A percentile compares a stretch with the other conserved stretches of the same genome.
Conservation (phyloP, 306 rosid genomes). For the Cicer bijugum region DNA sequence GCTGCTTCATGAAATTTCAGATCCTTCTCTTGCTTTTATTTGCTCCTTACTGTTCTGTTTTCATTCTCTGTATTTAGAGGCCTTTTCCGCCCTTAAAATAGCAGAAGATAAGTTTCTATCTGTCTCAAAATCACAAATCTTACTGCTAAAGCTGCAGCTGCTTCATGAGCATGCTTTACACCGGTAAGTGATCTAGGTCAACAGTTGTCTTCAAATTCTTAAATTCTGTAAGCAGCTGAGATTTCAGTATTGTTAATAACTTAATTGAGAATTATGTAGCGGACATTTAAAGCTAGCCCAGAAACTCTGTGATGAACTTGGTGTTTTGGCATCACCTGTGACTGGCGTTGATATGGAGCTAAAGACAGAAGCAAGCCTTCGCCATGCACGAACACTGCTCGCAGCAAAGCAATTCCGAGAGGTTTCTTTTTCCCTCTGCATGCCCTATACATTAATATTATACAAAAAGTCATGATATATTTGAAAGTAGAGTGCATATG, state of each 20-base stretch:
- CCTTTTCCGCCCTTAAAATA: constrained; percentile 80
- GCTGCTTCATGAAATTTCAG: neutral
- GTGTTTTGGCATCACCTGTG: constrained; percentile 88
- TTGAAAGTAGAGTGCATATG: constrained; percentile 22
- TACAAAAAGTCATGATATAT: constrained; percentile 28
- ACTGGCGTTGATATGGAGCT: constrained; percentile 92
- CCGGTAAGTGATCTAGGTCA: constrained; percentile 55
- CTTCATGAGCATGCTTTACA: constrained; percentile 90
- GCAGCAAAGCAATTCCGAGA: constrained; percentile 92
- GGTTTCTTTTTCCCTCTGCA: constrained; percentile 53
- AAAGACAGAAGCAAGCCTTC: constrained; percentile 94
- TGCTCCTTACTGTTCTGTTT: constrained; percentile 10
- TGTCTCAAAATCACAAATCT: constrained; percentile 79
- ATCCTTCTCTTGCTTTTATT: constrained; percentile 36
- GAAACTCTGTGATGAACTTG: constrained; percentile 88
- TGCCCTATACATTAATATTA: constrained; percentile 10
- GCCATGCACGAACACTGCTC: constrained; percentile 88
- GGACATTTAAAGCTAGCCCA: constrained; percentile 91
- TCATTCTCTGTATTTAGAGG: constrained; percentile 60
- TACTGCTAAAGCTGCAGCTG: constrained; percentile 80
- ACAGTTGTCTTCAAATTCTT: constrained; percentile 33
- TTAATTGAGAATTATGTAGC: constrained; percentile 52
- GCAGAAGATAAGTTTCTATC: constrained; percentile 89
- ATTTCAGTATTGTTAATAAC: constrained; percentile 28
- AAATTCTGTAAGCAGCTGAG: constrained; percentile 21